These are phyloP conservation scores for Eutrema japonicum DNA, from an alignment of 345 rosid species.

Conservation along the genomic window DNA sequence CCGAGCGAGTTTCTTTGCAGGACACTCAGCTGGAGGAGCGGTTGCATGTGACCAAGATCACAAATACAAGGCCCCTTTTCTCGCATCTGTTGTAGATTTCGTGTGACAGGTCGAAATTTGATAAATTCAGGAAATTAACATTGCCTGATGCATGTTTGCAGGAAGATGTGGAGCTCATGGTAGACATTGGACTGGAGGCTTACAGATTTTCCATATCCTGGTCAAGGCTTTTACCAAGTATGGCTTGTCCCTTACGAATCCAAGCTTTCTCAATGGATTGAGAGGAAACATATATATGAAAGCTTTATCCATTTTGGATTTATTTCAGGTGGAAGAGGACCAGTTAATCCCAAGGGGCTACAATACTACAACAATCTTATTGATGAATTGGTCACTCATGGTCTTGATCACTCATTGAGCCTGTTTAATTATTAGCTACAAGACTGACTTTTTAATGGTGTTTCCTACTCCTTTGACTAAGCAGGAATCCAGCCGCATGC, in stretches of 20 bases:
- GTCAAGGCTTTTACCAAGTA: slow-evolving; percentile 82
- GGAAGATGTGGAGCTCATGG: slow-evolving; percentile 89
- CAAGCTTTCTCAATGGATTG: slow-evolving; percentile 1
- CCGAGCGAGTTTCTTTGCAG: slow-evolving; percentile 33
- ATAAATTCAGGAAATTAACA: too few species aligned
- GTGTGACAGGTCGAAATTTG: background rate
- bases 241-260: background rate
- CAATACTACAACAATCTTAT: slow-evolving; percentile 59
- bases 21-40: slow-evolving; percentile 42
- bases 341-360: slow-evolving; percentile 64
- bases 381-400: slow-evolving; percentile 30
- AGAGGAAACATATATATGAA: slow-evolving; percentile 1
- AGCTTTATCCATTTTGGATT: slow-evolving; percentile 17
- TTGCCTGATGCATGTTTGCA: slow-evolving; percentile 27
- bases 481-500: slow-evolving; percentile 70
- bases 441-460: background rate
- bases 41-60: slow-evolving; percentile 61
- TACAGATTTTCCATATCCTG: slow-evolving; percentile 82
- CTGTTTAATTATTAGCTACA: background rate
- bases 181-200: slow-evolving; percentile 61
- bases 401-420: slow-evolving; percentile 46
- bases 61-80: slow-evolving; percentile 59
- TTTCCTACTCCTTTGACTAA: slow-evolving; percentile 8
- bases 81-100: background rate
- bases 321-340: slow-evolving; percentile 60